phyloP scores from a whole-genome alignment of 768 basidiomycete species.

The Tylopilus sp. region DNA sequence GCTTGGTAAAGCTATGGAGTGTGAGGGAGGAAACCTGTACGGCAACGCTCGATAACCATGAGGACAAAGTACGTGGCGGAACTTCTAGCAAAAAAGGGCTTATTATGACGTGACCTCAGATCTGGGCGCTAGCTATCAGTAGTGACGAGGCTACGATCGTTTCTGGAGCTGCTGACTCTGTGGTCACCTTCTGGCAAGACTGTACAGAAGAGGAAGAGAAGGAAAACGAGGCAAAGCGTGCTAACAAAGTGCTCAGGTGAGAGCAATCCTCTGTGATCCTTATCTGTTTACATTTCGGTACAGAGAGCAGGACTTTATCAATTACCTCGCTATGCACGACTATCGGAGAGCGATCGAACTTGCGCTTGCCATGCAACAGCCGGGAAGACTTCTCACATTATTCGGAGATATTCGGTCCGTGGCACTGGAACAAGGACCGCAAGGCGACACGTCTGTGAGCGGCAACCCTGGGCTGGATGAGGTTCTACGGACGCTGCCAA shows the following conservation, averaged over 20 bases:
- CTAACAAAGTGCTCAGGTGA: constrained; percentile 77
- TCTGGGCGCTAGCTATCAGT: constrained; percentile 93
- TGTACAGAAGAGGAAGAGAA: constrained; percentile 80
- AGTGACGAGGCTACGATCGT: constrained; percentile 80
- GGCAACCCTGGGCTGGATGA: constrained; percentile 75
- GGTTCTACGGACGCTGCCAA: constrained; percentile 69
- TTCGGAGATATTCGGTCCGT: constrained; percentile 61
- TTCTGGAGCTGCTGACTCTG: constrained; percentile 93
- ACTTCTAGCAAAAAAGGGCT: neutral
- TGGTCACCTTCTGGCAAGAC: constrained; percentile 96
- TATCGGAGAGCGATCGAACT: constrained; percentile 89
- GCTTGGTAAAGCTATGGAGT: constrained; percentile 95
- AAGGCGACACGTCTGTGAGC: constrained; percentile 44
- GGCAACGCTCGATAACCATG: constrained; percentile 92
- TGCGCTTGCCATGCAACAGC: constrained; percentile 91
- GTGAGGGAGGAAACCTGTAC: constrained; percentile 84
- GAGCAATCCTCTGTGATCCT: constrained; percentile 26
- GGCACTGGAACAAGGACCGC: constrained; percentile 15
- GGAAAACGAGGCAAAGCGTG: constrained; percentile 70
- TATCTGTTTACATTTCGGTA: constrained; percentile 9
- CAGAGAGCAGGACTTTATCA: constrained; percentile 95
- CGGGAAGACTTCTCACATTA: constrained; percentile 76
- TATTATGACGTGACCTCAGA: constrained; percentile 42
- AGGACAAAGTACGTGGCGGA: constrained; percentile 74
- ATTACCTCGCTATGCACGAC: constrained; percentile 84